Percentiles rank a stretch among this genome's conserved stretches.
phyloP scores from a whole-genome alignment of 176 grass and related monocot species.

The Bolboschoenus planiculmis region DNA sequence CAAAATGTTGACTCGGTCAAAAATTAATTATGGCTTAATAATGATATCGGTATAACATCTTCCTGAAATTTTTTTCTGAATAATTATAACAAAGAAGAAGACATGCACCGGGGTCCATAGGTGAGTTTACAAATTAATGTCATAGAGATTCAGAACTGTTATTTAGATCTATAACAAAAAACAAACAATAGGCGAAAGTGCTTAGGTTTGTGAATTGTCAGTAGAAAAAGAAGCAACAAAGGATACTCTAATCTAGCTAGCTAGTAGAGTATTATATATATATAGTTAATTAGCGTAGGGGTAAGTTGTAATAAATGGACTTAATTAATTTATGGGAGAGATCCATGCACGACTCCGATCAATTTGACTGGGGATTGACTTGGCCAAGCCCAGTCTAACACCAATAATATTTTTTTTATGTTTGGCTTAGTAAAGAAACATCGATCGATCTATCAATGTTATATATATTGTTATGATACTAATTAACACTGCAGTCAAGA shows the following conservation, averaged over 20 bases:
- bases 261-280: background rate
- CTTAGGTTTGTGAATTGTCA: too few species aligned
- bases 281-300: constrained; percentile 12
- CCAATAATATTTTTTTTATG: background rate
- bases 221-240: constrained; percentile 59
- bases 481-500: constrained; percentile 4
- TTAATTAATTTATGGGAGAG: constrained; percentile 6
- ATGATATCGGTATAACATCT: too few species aligned
- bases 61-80: too few species aligned
- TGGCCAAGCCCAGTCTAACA: background rate
- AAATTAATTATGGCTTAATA: too few species aligned
- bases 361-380: constrained; percentile 12
- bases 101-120: too few species aligned
- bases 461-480: background rate
- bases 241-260: constrained; percentile 23
- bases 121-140: too few species aligned
- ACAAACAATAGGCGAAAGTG: background rate
- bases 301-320: constrained; percentile 22
- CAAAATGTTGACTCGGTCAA: too few species aligned
- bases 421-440: background rate
- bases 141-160: too few species aligned
- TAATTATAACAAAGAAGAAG: too few species aligned
- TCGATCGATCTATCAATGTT: background rate
- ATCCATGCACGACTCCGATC: background rate
- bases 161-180: too few species aligned